A percentile compares a stretch with the other conserved stretches of the same genome.
Evolutionary conservation across 768 basidiomycete species (phyloP).

Genomic region (Boletus patriciae): DNA sequence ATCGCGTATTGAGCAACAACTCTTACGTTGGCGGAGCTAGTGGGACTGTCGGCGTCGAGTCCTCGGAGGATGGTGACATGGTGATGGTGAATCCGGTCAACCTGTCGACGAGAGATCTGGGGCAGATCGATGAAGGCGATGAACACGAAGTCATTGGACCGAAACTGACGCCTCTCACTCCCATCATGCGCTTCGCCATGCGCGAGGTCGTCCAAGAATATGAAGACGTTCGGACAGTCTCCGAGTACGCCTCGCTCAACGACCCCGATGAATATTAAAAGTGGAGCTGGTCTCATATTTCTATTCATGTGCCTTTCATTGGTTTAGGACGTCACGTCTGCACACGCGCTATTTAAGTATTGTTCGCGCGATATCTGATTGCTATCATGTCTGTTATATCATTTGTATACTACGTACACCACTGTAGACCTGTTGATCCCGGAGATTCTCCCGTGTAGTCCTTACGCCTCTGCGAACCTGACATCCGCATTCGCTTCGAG

Average conservation of each 20-base stretch:
- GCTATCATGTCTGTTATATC: background rate
- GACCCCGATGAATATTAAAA: conserved; percentile 69
- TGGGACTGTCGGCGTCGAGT: conserved; percentile 41
- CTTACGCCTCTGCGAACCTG: conserved; percentile 65
- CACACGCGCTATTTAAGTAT: conserved; percentile 13
- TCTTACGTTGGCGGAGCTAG: conserved; percentile 36
- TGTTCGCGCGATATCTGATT: background rate
- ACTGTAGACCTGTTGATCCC: background rate
- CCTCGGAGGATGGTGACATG: conserved; percentile 51
- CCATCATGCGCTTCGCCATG: conserved; percentile 85
- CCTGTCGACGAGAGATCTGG: conserved; percentile 43
- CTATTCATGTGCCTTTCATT: background rate
- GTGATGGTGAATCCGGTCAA: conserved; percentile 40
- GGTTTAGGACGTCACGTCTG: background rate
- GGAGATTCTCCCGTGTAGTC: background rate
- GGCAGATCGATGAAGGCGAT: conserved; percentile 50
- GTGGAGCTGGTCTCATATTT: conserved; percentile 6
- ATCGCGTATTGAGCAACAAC: conserved; percentile 29
- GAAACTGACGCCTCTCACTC: conserved; percentile 72
- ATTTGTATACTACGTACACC: conserved; percentile 7
- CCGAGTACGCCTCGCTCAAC: conserved; percentile 72
- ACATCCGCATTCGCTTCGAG: conserved; percentile 89
- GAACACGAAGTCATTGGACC: conserved; percentile 66
- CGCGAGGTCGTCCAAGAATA: conserved; percentile 81
- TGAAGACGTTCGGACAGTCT: conserved; percentile 69